Evolutionary conservation across 129 eudicot genomes (phyloP), one percentile per base, ranked within the genome.

Genomic region (Escallonia herrerae): DNA sequence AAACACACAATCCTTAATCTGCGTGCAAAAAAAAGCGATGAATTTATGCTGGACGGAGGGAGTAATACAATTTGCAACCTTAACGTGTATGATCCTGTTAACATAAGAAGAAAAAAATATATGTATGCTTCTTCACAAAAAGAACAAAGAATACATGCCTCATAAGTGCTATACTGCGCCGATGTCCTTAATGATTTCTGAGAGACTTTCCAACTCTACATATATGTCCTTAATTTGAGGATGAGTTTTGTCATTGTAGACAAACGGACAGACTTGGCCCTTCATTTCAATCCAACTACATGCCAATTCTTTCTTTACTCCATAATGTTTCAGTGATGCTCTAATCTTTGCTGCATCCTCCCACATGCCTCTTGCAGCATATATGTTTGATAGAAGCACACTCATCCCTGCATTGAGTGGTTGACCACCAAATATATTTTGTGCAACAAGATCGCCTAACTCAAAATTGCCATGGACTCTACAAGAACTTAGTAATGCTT

Each of bases 231-330:
- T 75, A 63, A 68, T 63, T 50, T 64, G 73, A 6, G 55, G 44
- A 76, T 74, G 80, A 49, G 80, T 78, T 72, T 65, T 76, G 40
- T 84, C 86, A 61, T 73, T 74, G 33, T 49, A 87, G n/a, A 71
- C 73, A 66, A 87, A 87, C 40, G 61, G 65, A 74, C 55, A 79
- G 60, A 84, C 71, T 15, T 58, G 61, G 42, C 86, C 89, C 71
- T 72, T 83, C 13, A 81, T 33, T 51, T 84, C 96, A 11, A 84
- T 71, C 96, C 91, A 88, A 72, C 96, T 88, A 67, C 86, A 80
- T 9, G 77, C 91, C 65, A 79, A 43, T 42, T 88, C 91, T 68
- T 84, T 88, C 68, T 67, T 88, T 8, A 84, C 51, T 7, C 78
- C 75, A 7, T 58, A 57, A 63, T 33, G 52, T 58, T 76, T 76